phyloP scores from a whole-genome alignment of 2,329 filamentous ascomycete species.

The Ilyonectria sp. region DNA sequence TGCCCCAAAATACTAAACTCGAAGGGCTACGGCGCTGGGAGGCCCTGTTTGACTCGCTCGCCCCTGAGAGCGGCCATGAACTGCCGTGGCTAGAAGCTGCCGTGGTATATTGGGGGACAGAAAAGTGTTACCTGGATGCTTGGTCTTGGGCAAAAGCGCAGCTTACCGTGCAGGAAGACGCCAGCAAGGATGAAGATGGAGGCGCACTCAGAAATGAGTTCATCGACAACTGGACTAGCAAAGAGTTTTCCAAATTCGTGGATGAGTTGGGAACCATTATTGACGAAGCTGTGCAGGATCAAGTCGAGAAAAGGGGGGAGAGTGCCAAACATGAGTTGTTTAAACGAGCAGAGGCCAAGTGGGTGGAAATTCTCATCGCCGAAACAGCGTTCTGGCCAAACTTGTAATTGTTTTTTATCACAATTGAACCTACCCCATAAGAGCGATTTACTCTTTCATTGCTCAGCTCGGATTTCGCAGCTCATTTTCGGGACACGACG shows the following conservation, averaged over 20 bases:
- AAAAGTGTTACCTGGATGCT: constrained; percentile 74
- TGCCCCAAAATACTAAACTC: constrained; percentile 53
- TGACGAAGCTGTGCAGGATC: constrained; percentile 65
- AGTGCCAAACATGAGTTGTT: constrained; percentile 51
- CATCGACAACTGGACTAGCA: constrained; percentile 78
- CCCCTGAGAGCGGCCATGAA: constrained; percentile 58
- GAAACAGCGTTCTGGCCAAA: constrained; percentile 74
- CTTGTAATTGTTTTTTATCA: background rate
- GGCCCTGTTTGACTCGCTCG: constrained; percentile 68
- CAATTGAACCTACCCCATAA: too few relatives aligned
- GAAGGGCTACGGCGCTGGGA: constrained; percentile 58
- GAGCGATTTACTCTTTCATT: too few relatives aligned
- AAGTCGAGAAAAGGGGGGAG: constrained; percentile 54
- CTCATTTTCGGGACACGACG: too few relatives aligned
- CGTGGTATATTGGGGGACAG: constrained; percentile 84
- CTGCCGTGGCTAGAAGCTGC: constrained; percentile 76
- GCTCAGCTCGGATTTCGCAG: too few relatives aligned
- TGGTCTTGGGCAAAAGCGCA: constrained; percentile 68
- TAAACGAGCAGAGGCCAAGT: constrained; percentile 60
- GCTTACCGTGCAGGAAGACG: constrained; percentile 41
- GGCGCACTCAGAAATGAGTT: constrained; percentile 76
- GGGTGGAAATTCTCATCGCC: constrained; percentile 67
- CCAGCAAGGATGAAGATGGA: constrained; percentile 70
- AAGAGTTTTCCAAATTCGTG: constrained; percentile 74
- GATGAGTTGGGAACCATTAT: constrained; percentile 67